These are phyloP conservation scores for Aspergillus japonicus DNA, from an alignment of 2,329 filamentous ascomycete genomes.

Conservation along the genomic window DNA sequence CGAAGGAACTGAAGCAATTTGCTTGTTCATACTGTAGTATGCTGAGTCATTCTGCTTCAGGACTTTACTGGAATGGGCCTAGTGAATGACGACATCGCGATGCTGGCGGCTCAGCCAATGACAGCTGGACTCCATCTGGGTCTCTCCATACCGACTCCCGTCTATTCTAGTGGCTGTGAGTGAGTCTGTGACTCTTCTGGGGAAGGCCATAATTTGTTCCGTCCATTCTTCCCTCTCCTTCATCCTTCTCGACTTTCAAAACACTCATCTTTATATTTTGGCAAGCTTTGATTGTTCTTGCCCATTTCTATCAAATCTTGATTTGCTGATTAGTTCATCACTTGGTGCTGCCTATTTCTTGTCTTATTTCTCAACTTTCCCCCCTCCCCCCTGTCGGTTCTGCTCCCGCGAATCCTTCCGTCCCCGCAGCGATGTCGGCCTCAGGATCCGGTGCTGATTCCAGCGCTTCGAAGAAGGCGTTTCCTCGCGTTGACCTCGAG, in stretches of 20 bases:
- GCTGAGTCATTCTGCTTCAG: constrained; percentile 9
- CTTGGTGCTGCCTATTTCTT: neutral
- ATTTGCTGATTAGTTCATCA: neutral
- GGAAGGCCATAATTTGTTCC: constrained; percentile 11
- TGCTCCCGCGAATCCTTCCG: constrained; percentile 25
- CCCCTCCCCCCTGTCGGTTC: neutral
- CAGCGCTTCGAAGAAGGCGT: constrained; percentile 48
- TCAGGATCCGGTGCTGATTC: constrained; percentile 31
- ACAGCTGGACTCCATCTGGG: neutral
- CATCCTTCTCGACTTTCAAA: constrained; percentile 4
- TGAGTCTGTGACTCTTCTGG: constrained; percentile 13
- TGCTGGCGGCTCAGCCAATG: constrained; percentile 12
- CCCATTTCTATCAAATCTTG: constrained; percentile 1
- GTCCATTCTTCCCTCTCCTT: no score
- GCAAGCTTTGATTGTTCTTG: neutral
- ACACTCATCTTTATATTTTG: constrained; percentile 4
- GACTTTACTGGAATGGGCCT: constrained; percentile 7
- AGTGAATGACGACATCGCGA: constrained; percentile 22
- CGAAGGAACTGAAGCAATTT: neutral
- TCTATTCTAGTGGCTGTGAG: neutral
- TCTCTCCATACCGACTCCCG: constrained; percentile 14
- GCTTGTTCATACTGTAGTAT: no score
- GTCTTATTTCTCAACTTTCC: neutral
- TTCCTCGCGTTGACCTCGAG: constrained; percentile 70
- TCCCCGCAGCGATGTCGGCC: constrained; percentile 42